These are phyloP conservation scores for Pythium rishiriense DNA, from an alignment of 352 stramenopile genomes.

Conservation along the genomic window DNA sequence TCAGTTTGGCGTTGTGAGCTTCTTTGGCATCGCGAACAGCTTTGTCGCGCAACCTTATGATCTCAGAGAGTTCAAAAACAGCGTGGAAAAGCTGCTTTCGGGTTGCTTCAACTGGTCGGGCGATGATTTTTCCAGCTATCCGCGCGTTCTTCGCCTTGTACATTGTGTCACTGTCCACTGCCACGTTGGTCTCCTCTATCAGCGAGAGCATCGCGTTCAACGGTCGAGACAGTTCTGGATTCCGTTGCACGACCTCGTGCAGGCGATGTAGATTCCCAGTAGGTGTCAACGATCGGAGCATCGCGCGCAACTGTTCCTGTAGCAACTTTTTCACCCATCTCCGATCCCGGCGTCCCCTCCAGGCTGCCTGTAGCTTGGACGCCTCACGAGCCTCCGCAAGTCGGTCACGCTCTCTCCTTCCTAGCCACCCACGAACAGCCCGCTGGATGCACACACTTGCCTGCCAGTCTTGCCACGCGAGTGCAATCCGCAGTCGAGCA, in stretches of 20 bases:
- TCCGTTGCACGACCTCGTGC: conserved; percentile 38
- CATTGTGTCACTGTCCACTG: conserved; percentile 31
- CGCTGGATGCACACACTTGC: conserved; percentile 39
- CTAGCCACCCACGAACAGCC: conserved; percentile 32
- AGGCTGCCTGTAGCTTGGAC: conserved; percentile 44
- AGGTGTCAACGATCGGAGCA: conserved; percentile 51
- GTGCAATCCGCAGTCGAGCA: conserved; percentile 33
- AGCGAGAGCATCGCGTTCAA: conserved; percentile 56
- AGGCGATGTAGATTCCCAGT: conserved; percentile 64
- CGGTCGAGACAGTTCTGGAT: conserved; percentile 34
- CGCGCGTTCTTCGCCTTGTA: conserved; percentile 32
- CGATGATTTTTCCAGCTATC: conserved; percentile 37
- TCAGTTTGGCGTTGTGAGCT: conserved; percentile 23
- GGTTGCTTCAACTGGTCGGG: conserved; percentile 38
- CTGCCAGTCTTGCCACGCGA: conserved; percentile 41
- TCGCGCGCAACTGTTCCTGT: conserved; percentile 39
- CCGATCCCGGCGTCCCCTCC: conserved; percentile 40
- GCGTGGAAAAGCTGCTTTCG: conserved; percentile 53
- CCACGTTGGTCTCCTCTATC: conserved; percentile 54
- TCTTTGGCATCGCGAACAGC: conserved; percentile 35
- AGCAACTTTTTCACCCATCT: conserved; percentile 43
- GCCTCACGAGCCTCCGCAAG: conserved; percentile 29
- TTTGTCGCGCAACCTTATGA: conserved; percentile 35
- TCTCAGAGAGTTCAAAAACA: conserved; percentile 35
- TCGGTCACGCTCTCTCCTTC: conserved; percentile 19